Evolutionary conservation across 108 stramenopile genomes (phyloP).

Genomic region (Stephanodiscus minutulus): DNA sequence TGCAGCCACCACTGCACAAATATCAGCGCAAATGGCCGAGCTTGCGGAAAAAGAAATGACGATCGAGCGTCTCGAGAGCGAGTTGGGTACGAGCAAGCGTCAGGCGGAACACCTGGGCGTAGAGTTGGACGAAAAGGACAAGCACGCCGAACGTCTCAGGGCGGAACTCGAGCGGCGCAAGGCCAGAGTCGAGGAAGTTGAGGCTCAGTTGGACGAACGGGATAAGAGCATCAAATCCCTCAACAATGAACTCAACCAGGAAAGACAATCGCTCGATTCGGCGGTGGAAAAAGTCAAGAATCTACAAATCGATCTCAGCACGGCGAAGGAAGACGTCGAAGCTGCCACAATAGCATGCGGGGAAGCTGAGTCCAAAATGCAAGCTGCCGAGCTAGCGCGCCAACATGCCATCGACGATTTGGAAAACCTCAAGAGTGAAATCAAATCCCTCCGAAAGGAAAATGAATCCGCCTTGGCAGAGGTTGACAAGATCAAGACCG

Average conservation of each 20-base stretch:
- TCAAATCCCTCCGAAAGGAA: slow-evolving; percentile 28
- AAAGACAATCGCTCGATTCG: slow-evolving; percentile 14
- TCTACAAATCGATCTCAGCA: slow-evolving; percentile 21
- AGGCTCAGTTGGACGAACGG: slow-evolving; percentile 27
- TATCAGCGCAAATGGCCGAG: not conserved
- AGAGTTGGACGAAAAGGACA: slow-evolving; percentile 36
- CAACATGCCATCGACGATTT: slow-evolving; percentile 20
- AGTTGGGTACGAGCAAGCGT: slow-evolving; percentile 32
- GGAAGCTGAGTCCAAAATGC: slow-evolving; percentile 9
- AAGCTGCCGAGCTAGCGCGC: slow-evolving; percentile 25
- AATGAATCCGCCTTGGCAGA: slow-evolving; percentile 31
- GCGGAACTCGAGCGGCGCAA: slow-evolving; percentile 29
- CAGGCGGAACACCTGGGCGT: slow-evolving; percentile 26
- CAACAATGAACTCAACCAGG: slow-evolving; percentile 26
- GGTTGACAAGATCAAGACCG: slow-evolving; percentile 22
- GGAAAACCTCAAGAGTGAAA: slow-evolving; percentile 40
- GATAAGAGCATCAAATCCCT: slow-evolving; percentile 18
- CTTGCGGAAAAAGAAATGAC: slow-evolving; percentile 33
- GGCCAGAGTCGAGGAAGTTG: slow-evolving; percentile 36
- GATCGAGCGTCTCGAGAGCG: slow-evolving; percentile 37
- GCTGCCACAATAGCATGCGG: slow-evolving; percentile 18
- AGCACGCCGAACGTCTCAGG: slow-evolving; percentile 34
- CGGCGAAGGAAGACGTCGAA: slow-evolving; percentile 21
- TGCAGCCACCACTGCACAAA: not conserved
- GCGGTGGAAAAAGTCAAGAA: slow-evolving; percentile 18